These are phyloP conservation scores for Corrigiola litoralis DNA, from an alignment of 179 eudicot species.

Conservation along the genomic window DNA sequence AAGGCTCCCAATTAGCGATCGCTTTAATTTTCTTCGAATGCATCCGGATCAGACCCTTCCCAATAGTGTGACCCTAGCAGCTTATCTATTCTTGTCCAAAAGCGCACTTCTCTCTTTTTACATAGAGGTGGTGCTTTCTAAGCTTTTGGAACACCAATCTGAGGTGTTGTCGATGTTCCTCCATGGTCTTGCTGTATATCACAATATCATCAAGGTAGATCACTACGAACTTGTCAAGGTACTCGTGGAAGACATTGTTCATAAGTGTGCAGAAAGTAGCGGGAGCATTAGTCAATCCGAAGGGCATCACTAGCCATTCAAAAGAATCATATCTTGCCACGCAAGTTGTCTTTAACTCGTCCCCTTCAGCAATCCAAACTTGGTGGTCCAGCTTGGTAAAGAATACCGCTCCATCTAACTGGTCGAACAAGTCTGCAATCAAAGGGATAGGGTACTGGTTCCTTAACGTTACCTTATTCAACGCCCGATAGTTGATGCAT, in stretches of 20 bases:
- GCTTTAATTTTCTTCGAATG: neutral
- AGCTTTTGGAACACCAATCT: neutral
- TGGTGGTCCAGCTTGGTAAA: neutral
- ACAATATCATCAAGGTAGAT: constrained; percentile 2
- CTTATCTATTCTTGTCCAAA: neutral
- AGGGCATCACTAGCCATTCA: constrained; percentile 5
- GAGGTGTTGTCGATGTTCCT: neutral
- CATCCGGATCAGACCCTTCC: neutral
- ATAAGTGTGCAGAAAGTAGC: neutral
- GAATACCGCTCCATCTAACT: neutral
- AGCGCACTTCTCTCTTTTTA: neutral
- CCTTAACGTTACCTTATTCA: neutral
- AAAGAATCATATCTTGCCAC: neutral
- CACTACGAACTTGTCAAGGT: constrained; percentile 1
- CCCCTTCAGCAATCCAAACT: neutral
- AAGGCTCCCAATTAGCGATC: neutral
- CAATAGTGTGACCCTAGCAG: neutral
- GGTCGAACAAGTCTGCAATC: neutral
- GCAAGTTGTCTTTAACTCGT: neutral
- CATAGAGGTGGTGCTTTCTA: neutral
- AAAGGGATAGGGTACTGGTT: constrained; percentile 8
- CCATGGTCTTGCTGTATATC: neutral
- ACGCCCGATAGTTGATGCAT: neutral
- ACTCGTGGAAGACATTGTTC: neutral
- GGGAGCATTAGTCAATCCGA: constrained; percentile 1